Percentiles rank a stretch among this genome's conserved stretches.
Evolutionary conservation across 768 basidiomycete genomes (phyloP).

Genomic region (Hirschioporus abietinus): DNA sequence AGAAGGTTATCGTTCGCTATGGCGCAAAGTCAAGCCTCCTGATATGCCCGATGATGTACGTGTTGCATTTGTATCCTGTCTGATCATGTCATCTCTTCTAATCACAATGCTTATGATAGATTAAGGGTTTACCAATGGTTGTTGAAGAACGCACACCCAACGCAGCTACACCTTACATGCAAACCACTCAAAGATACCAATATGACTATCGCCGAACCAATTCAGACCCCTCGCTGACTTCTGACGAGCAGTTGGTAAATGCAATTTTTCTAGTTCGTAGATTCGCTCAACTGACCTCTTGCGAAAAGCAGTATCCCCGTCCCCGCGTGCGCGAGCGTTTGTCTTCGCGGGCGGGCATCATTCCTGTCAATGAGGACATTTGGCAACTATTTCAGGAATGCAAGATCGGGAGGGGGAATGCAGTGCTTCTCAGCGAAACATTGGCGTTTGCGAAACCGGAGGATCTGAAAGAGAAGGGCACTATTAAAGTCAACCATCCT

Average conservation of each 20-base stretch:
- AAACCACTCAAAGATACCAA: background rate
- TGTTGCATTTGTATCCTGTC: conserved; percentile 7
- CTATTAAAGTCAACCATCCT: conserved; percentile 56
- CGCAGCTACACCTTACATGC: conserved; percentile 34
- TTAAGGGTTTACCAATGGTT: conserved; percentile 59
- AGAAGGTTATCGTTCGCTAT: conserved; percentile 64
- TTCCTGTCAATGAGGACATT: conserved; percentile 82
- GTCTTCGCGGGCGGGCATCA: conserved; percentile 34
- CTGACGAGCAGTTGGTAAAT: conserved; percentile 8
- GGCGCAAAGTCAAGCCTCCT: conserved; percentile 73
- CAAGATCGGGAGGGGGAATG: conserved; percentile 78
- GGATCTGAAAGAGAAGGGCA: conserved; percentile 51
- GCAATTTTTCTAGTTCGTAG: conserved; percentile 2
- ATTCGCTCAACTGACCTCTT: conserved; percentile 17
- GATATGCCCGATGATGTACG: conserved; percentile 78
- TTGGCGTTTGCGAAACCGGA: conserved; percentile 66
- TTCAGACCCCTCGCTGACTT: background rate
- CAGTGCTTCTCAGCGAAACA: conserved; percentile 64
- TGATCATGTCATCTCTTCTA: conserved; percentile 11
- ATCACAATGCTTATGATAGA: conserved; percentile 17
- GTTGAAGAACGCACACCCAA: conserved; percentile 79
- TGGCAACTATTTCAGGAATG: conserved; percentile 80
- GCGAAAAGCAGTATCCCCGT: conserved; percentile 11
- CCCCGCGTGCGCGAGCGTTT: conserved; percentile 15
- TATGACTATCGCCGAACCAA: background rate